phyloP scores from a whole-genome alignment of 2,329 filamentous ascomycete genomes.

The Exophiala oligosperma region DNA sequence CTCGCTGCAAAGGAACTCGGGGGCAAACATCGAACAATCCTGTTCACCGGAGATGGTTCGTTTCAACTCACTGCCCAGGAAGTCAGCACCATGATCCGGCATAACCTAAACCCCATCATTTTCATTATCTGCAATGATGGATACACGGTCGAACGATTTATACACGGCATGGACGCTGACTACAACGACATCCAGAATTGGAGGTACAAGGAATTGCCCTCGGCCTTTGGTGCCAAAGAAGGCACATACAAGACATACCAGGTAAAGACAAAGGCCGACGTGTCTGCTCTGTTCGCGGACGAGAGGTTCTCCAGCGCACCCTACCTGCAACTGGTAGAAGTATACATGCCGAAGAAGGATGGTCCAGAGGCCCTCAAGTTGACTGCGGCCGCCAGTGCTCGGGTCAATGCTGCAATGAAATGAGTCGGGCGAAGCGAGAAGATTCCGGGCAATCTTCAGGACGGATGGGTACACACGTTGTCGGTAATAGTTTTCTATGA shows the following conservation, averaged over 20 bases:
- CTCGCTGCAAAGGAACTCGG: conserved; percentile 56
- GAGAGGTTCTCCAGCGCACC: conserved; percentile 40
- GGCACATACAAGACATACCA: conserved; percentile 58
- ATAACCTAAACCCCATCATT: conserved; percentile 51
- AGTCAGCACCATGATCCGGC: conserved; percentile 62
- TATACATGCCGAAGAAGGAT: conserved; percentile 42
- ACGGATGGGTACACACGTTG: no score
- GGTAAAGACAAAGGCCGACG: conserved; percentile 58
- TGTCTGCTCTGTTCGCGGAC: conserved; percentile 25
- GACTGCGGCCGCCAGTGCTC: conserved; percentile 65
- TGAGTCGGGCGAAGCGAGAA: neutral
- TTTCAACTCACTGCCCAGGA: conserved; percentile 68
- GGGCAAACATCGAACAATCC: conserved; percentile 56
- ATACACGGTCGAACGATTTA: conserved; percentile 60
- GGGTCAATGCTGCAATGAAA: conserved; percentile 55
- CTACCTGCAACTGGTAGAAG: conserved; percentile 44
- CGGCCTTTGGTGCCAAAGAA: conserved; percentile 27
- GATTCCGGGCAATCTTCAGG: no score
- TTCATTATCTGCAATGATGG: conserved; percentile 61
- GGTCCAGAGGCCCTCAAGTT: conserved; percentile 34
- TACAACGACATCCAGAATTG: conserved; percentile 59
- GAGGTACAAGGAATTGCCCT: conserved; percentile 51
- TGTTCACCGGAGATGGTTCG: conserved; percentile 64
- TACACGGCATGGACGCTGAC: conserved; percentile 53
- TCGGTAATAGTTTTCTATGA: no score